Percentiles rank a stretch among this genome's conserved stretches.
Evolutionary conservation across 2,329 filamentous ascomycete genomes (phyloP).

Genomic region (Penicillium decumbens): DNA sequence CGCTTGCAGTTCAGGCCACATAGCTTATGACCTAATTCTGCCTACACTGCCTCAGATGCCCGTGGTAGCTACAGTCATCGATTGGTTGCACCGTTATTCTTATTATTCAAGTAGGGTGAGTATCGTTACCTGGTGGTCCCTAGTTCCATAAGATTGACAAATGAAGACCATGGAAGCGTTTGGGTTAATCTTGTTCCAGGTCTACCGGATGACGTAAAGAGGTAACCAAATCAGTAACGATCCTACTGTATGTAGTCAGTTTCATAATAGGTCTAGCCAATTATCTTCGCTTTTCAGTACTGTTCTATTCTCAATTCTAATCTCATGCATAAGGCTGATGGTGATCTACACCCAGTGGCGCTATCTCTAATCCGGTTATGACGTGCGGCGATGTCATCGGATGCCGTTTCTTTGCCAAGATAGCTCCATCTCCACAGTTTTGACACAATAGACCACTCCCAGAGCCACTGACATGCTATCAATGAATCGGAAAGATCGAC

Average conservation of each 20-base stretch:
- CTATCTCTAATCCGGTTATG: slow-evolving; percentile 1
- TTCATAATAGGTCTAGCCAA: neutral
- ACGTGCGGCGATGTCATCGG: slow-evolving; percentile 3
- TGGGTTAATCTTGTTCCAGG: neutral
- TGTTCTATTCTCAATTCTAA: neutral
- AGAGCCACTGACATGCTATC: neutral
- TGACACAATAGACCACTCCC: neutral
- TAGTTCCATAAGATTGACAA: neutral
- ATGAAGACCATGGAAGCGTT: neutral
- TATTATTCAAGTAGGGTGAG: neutral
- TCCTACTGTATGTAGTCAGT: neutral
- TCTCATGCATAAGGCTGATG: slow-evolving; percentile 3
- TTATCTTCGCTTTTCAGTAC: neutral
- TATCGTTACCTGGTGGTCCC: neutral
- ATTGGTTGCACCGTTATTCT: neutral
- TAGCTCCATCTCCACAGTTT: slow-evolving; percentile 1
- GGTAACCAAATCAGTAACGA: neutral
- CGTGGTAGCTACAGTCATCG: neutral
- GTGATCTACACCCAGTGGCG: slow-evolving; percentile 4
- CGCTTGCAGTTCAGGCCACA: neutral
- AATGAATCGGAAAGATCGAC: neutral
- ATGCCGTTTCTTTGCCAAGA: slow-evolving; percentile 1
- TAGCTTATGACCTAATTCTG: neutral
- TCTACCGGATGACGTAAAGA: neutral
- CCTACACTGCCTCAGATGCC: neutral